These are phyloP conservation scores for Mortierella sp. DNA, from an alignment of 371 early-diverging fungal species.

Conservation along the genomic window DNA sequence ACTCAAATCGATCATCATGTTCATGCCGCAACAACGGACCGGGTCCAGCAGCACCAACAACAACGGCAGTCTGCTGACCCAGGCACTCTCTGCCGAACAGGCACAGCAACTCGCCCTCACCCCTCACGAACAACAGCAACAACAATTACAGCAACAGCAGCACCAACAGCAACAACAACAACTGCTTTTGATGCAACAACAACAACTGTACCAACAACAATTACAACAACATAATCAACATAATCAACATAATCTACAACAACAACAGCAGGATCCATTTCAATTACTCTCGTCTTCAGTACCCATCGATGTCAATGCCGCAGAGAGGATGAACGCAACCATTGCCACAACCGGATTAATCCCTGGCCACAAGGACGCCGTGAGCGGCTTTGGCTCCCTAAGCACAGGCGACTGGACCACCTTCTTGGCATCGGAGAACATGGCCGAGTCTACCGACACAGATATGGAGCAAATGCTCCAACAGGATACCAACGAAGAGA, in stretches of 20 bases:
- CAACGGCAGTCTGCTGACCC: constrained; percentile 40
- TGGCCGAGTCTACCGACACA: constrained; percentile 20
- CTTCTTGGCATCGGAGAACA: constrained; percentile 33
- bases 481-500: constrained; percentile 45
- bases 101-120: constrained; percentile 9
- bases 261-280: constrained; percentile 14
- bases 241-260: constrained; percentile 17
- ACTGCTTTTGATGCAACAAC: constrained; percentile 8
- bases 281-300: constrained; percentile 31
- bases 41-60: constrained; percentile 1
- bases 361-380: constrained; percentile 39
- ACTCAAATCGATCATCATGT: neutral
- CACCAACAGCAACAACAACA: constrained; percentile 27
- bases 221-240: constrained; percentile 7
- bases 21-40: neutral
- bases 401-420: constrained; percentile 41
- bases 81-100: constrained; percentile 42
- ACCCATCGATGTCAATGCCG: constrained; percentile 7
- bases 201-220: constrained; percentile 15
- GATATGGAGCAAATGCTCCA: constrained; percentile 51
- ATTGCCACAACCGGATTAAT: constrained; percentile 1
- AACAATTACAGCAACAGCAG: constrained; percentile 23
- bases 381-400: constrained; percentile 14
- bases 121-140: constrained; percentile 7
- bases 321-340: constrained; percentile 3